Percentiles rank a stretch among this genome's conserved stretches.
These are phyloP conservation scores for Anisodus tanguticus DNA, from an alignment of 257 asterid species.

Conservation along the genomic window DNA sequence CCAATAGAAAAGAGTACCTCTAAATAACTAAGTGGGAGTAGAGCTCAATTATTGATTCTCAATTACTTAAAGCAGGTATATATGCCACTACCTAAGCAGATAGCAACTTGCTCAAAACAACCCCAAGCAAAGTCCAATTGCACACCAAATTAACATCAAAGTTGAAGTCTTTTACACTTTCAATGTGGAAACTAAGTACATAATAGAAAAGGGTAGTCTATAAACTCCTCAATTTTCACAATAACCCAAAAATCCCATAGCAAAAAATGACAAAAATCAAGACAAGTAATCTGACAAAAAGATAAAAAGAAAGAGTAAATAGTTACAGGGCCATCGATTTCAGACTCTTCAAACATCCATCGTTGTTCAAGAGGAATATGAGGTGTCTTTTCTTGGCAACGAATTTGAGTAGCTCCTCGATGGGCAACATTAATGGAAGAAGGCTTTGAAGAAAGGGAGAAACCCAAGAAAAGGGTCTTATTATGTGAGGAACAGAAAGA, in stretches of 20 bases:
- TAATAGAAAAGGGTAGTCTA: neutral
- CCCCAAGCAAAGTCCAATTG: neutral
- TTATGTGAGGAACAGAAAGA: constrained; percentile 42
- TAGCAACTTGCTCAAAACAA: neutral
- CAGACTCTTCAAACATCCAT: constrained; percentile 84
- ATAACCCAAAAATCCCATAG: neutral
- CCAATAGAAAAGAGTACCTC: neutral
- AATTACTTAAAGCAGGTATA: too few relatives aligned
- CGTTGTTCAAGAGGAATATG: constrained; percentile 65
- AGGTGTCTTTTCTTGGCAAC: constrained; percentile 60
- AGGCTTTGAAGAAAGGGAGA: constrained; percentile 43
- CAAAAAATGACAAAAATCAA: neutral
- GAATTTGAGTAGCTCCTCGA: constrained; percentile 44
- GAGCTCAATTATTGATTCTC: neutral
- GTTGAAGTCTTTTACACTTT: neutral
- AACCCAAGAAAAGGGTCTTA: constrained; percentile 68
- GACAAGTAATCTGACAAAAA: neutral
- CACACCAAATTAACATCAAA: neutral
- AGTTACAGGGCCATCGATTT: constrained; percentile 68
- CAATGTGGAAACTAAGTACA: neutral
- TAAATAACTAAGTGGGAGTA: neutral
- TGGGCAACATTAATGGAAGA: constrained; percentile 30
- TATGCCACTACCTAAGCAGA: neutral
- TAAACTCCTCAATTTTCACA: constrained; percentile 14
- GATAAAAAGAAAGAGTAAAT: neutral